Percentiles rank a stretch among this genome's conserved stretches.
Evolutionary conservation across 768 basidiomycete species (phyloP).

Genomic region (Macrolepiota fuliginosa): DNA sequence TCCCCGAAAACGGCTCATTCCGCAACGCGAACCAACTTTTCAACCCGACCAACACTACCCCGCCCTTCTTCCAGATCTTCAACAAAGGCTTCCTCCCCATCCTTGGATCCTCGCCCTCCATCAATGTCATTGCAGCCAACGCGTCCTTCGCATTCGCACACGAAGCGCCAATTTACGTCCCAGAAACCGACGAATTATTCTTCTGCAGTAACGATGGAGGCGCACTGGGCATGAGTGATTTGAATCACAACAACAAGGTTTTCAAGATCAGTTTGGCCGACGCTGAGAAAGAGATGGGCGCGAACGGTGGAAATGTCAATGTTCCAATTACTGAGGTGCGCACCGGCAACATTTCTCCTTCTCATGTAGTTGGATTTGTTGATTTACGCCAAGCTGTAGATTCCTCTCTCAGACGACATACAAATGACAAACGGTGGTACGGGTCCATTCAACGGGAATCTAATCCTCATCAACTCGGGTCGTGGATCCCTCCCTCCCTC

Average conservation of each 20-base stretch:
- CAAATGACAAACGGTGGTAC: constrained; percentile 75
- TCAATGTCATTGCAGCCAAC: constrained; percentile 59
- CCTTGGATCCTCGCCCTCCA: constrained; percentile 54
- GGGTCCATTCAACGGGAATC: constrained; percentile 54
- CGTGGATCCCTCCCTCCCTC: constrained; percentile 61
- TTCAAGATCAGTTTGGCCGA: constrained; percentile 61
- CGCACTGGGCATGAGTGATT: constrained; percentile 56
- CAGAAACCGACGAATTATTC: constrained; percentile 69
- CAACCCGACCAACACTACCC: constrained; percentile 58
- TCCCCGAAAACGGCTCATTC: constrained; percentile 41
- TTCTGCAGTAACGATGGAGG: constrained; percentile 74
- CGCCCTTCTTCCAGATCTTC: constrained; percentile 58
- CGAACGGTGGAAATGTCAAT: constrained; percentile 35
- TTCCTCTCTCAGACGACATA: constrained; percentile 53
- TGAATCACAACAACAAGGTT: constrained; percentile 62
- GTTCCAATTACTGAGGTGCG: constrained; percentile 45
- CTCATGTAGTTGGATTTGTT: not conserved
- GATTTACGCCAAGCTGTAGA: constrained; percentile 28
- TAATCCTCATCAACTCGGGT: constrained; percentile 65
- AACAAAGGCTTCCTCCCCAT: constrained; percentile 53
- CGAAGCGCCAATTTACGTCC: constrained; percentile 70
- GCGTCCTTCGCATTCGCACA: constrained; percentile 71
- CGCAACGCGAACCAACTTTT: constrained; percentile 40
- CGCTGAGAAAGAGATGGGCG: constrained; percentile 43
- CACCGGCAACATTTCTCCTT: constrained; percentile 2